Conservation (phyloP, 371 early-diverging fungal genomes). For the Caulochytrium protostelioides region DNA sequence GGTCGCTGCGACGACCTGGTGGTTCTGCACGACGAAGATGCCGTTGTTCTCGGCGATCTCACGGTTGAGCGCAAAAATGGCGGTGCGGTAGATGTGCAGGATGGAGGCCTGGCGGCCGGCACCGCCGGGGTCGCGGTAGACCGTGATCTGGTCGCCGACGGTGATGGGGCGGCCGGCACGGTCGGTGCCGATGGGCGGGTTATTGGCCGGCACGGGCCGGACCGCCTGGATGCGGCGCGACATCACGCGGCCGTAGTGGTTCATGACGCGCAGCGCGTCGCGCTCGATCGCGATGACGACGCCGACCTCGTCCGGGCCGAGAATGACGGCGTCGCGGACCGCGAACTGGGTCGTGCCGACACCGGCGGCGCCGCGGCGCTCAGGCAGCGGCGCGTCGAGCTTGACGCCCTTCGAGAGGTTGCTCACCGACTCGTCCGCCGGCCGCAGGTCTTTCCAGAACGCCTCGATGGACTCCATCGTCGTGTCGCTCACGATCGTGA, state of each 20-base stretch:
- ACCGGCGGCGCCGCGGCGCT: neutral
- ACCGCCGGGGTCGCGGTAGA: slow-evolving; percentile 27
- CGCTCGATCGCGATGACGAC: slow-evolving; percentile 63
- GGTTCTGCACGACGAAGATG: slow-evolving; percentile 40
- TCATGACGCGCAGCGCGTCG: slow-evolving; percentile 48
- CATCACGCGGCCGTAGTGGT: slow-evolving; percentile 49
- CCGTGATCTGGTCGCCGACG: slow-evolving; percentile 59
- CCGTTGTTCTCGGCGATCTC: slow-evolving; percentile 39
- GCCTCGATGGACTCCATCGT: slow-evolving; percentile 49
- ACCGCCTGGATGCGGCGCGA: slow-evolving; percentile 49
- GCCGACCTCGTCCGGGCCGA: slow-evolving; percentile 35
- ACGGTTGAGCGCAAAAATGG: slow-evolving; percentile 40
- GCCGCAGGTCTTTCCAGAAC: slow-evolving; percentile 68
- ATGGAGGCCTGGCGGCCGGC: slow-evolving; percentile 17
- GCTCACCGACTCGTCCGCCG: slow-evolving; percentile 36
- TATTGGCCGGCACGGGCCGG: too few species aligned
- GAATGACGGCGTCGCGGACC: too few species aligned
- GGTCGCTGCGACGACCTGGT: too few species aligned
- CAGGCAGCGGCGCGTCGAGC: too few species aligned
- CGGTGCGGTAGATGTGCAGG: slow-evolving; percentile 42
- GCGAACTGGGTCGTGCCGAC: too few species aligned
- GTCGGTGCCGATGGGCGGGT: too few species aligned
- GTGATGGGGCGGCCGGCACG: slow-evolving; percentile 45
- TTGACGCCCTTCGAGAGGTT: too few species aligned
- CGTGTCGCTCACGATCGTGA: slow-evolving; percentile 59